Evolutionary conservation across 2,329 filamentous ascomycete genomes (phyloP), one percentile per base, ranked within the genome.

Genomic region (Pseudocercospora crystallina): DNA sequence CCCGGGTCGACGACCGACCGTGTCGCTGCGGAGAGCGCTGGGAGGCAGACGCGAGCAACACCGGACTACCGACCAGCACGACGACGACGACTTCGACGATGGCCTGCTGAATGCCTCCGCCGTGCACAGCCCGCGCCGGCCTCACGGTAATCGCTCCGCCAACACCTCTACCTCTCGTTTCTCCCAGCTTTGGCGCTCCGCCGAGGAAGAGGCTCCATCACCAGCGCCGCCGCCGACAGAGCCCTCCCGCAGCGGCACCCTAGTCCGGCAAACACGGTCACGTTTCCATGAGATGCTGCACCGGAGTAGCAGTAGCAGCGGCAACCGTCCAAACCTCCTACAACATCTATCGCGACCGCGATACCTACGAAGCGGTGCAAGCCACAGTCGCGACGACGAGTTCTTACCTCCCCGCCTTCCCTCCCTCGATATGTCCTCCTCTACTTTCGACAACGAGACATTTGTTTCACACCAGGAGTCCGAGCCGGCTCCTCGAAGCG

Each of bases 401-500:
- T 60, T 61, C 20, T 44, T 49, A 10, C 52, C 62, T 8, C 64
- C 64, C 5, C 58, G 65, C 9, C 57, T 67, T n/a, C 63, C 64
- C 2, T 67, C 66, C 11, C 64, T 68, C 33, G 65, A 67, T 37
- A 52, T 63, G 32, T 60, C 56, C 43, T 62, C 65, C 30, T 54
- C 61, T 61, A 36, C 43, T n/a, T 51, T 70, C 68, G 53, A 71
- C 62, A 38, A 69, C 65, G 62, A 65, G 65, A 20, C 69, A 60
- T 57, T 69, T 65, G 33, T 40, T 20, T 35, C 58, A 8, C 46
- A 54, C 29, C 50, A 56, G 11, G 60, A 63, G 11, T 46, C 54
- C 8, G 63, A 61, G 7, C 45, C 56, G 11, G 39, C 41, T 9
- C 54, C 61, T 8, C 62, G 65, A 12, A 61, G 57, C 29, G 57